Conservation (phyloP, 768 basidiomycete species). For the Lactarius vividus region DNA sequence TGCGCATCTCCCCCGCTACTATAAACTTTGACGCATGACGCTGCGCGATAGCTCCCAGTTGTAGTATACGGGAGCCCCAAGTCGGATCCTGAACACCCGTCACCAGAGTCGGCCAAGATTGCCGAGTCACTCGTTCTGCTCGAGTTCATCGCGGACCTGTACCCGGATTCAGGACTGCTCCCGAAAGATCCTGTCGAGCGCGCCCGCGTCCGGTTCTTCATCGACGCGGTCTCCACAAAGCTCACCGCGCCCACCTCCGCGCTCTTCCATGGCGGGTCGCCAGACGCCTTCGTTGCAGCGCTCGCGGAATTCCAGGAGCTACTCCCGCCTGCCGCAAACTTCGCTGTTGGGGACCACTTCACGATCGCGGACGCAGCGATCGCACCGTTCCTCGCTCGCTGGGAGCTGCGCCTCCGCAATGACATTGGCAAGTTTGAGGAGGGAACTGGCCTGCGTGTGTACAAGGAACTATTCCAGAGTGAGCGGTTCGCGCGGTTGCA, state of each 20-base stretch:
- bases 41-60: slow-evolving; percentile 48
- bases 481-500: slow-evolving; percentile 46
- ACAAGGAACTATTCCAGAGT: slow-evolving; percentile 38
- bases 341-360: slow-evolving; percentile 42
- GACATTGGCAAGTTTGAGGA: slow-evolving; percentile 47
- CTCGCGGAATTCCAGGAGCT: slow-evolving; percentile 47
- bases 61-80: slow-evolving; percentile 59
- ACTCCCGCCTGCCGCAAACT: slow-evolving; percentile 43
- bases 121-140: slow-evolving; percentile 59
- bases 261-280: slow-evolving; percentile 36
- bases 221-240: slow-evolving; percentile 47
- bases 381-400: slow-evolving; percentile 54
- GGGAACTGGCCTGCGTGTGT: slow-evolving; percentile 42
- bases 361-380: slow-evolving; percentile 60
- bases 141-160: slow-evolving; percentile 60
- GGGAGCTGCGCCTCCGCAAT: slow-evolving; percentile 42
- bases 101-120: slow-evolving; percentile 53
- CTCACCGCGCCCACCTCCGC: slow-evolving; percentile 39
- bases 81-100: slow-evolving; percentile 48
- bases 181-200: slow-evolving; percentile 53
- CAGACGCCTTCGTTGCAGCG: slow-evolving; percentile 40
- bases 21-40: neutral
- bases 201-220: slow-evolving; percentile 57
- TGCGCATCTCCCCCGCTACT: neutral
- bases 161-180: slow-evolving; percentile 44